Evolutionary conservation across 768 basidiomycete species (phyloP), one percentile per base, ranked within the genome.

Genomic region (Calocera cornea): DNA sequence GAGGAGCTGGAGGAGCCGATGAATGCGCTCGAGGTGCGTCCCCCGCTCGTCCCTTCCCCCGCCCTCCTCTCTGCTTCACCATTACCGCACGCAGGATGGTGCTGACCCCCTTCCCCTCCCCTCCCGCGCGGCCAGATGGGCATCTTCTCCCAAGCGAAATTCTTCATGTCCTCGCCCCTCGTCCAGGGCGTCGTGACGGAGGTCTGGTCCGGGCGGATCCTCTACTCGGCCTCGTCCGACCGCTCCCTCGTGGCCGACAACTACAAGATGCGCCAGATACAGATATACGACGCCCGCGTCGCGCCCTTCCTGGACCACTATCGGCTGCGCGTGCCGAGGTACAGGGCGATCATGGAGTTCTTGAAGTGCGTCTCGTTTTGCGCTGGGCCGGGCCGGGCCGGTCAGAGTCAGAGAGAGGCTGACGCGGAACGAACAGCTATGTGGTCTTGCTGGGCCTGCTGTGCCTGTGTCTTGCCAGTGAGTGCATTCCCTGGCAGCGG

Each of bases 211-310:
- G 95, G 89, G n/a, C 81, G 84, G 7, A 83, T 91, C 36, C 81
- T 89, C 17, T 88, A 88, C 69, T 84, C 86, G 11, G 75, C 83
- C 3, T 80, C 84, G 7, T 76, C 79, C 0, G 83, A 78, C 63
- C 86, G 87, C 29, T 89, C 92, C 1, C 83, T 98, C 64, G 81
- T 98, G 8, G 87, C 88, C 19, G 95, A 97, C 76, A 90, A 91
- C 73, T 97, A 97, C 79, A 92, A 90, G 77, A 84, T 83, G 34
- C 83, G 83, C 44, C 83, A 84, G 19, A 90, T 88, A 70, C 85
- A 87, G 71, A 79, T 87, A 34, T 92, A 93, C 74, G 82, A 91
- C 72, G 79, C 81, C 40, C 81, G 83, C 29, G 82, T 79, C 19
- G 84, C 85, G 0, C 86, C 89, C 0, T 86, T 90, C 72, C 80